Base-by-base conservation (phyloP, 2,329 filamentous ascomycete species). In the Fusarium coicis region DNA sequence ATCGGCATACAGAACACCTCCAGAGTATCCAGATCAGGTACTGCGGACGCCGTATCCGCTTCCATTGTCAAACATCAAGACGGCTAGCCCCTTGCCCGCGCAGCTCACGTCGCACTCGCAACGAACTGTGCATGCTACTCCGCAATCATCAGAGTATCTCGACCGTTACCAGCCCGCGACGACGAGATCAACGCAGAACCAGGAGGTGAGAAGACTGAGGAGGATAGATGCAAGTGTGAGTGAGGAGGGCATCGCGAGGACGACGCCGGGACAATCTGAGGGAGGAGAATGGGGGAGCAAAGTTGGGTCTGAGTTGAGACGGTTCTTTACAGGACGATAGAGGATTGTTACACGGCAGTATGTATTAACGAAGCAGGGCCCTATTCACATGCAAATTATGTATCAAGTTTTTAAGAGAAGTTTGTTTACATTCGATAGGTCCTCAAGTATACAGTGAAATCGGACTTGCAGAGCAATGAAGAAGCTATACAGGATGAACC, bases 141-240 rank as follows among this genome's bases (percentile, higher is more conserved):
- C 73, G 9, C 77, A 77, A 23, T 80, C 80, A 14, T 81, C 79
- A 10, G 82, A 83, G 66, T 83, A 80, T 50, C 63, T 83, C 26
- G 81, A 83, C 6, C 74, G 76, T 16, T 82, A 81, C 63, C 74
- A 73, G 15, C 78, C 79, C 26, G 42, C 68, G 46, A 69, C 68
- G 58, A 55, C 60, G 14, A 58, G 44, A 23, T 47, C 70, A 8
- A 23, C 19, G 8, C 56, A 66, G 49, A 67, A 30, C 9, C 53
- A 39, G 12, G 66, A 63, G 23, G 59, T 50, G 37, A 74, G 60
- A 44, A 75, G 42, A 32, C 23, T 72, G 32, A 69, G 59, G 19
- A 60, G 68, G 14, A 56, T 59, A 9, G 57, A 47, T n/a, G 58
- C 54, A 40, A 68, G 64, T 37, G 42, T 73, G n/a, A 66, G 56